A percentile compares a stretch with the other conserved stretches of the same genome.
Conservation (phyloP, 129 eudicot genomes). For the Glebionis coronaria region DNA sequence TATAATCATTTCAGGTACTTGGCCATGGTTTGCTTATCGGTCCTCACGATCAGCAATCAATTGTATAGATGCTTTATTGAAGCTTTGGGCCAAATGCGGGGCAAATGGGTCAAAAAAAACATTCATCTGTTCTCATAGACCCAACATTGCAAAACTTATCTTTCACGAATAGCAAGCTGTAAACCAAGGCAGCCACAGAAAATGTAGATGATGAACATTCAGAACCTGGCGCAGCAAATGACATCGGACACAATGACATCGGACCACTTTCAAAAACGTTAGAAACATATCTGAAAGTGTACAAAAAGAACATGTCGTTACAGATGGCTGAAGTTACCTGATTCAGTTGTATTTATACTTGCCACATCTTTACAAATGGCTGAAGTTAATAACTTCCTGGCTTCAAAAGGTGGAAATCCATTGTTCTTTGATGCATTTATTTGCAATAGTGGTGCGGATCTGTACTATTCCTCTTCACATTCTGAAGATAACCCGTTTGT, state of each 20-base stretch:
- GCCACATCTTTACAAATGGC: too few relatives aligned
- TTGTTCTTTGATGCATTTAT: constrained; percentile 69
- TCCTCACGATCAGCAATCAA: too few relatives aligned
- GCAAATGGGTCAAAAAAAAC: too few relatives aligned
- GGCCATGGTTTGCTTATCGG: neutral
- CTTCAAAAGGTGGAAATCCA: constrained; percentile 77
- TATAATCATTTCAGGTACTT: neutral
- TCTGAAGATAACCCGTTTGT: constrained; percentile 82
- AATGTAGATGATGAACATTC: constrained; percentile 61
- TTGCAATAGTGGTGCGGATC: constrained; percentile 95
- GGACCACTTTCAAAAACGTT: too few relatives aligned
- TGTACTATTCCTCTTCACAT: constrained; percentile 73
- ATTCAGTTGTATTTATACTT: too few relatives aligned
- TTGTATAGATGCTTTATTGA: neutral
- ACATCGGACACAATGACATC: too few relatives aligned
- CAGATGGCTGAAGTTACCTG: too few relatives aligned
- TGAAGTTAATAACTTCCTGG: constrained; percentile 69
- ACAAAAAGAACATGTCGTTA: constrained; percentile 29
- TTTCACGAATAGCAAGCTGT: constrained; percentile 74
- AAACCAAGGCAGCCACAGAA: constrained; percentile 84
- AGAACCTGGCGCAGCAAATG: constrained; percentile 89
- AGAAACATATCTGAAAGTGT: constrained; percentile 66
- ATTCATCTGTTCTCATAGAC: constrained; percentile 53
- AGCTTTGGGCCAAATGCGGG: too few relatives aligned
- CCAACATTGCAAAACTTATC: constrained; percentile 86